phyloP scores from a whole-genome alignment of 441 rosid genomes.

The Dalechampia spathulata region DNA sequence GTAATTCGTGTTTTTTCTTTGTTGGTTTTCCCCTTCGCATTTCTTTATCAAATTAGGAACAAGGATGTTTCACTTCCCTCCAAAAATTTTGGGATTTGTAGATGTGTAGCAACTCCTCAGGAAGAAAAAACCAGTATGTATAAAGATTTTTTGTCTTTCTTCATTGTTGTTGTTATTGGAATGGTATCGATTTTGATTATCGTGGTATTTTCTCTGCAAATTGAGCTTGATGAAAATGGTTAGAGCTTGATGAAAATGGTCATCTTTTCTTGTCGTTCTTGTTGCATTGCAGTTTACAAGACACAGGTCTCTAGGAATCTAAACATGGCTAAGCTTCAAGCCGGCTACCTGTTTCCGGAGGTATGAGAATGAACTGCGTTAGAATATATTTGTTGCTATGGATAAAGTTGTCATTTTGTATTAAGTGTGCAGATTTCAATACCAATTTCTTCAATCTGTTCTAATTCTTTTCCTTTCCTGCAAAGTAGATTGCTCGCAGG shows the following conservation, averaged over 20 bases:
- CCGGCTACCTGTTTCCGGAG: constrained; percentile 96
- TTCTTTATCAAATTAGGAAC: constrained; percentile 24
- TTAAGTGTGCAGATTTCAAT: not conserved
- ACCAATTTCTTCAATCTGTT: not conserved
- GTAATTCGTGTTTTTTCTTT: too few relatives aligned
- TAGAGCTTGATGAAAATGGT: not conserved
- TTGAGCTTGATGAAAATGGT: not conserved
- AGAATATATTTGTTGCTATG: not conserved
- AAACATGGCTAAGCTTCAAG: constrained; percentile 93
- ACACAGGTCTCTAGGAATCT: constrained; percentile 80
- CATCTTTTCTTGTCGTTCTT: not conserved
- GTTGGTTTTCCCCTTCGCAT: not conserved
- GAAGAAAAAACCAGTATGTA: constrained; percentile 48
- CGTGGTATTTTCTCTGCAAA: not conserved
- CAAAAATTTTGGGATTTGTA: constrained; percentile 37
- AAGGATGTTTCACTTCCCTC: constrained; percentile 30
- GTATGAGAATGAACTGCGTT: too few relatives aligned
- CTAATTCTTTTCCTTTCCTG: not conserved
- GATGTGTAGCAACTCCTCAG: constrained; percentile 60
- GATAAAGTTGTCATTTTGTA: not conserved
- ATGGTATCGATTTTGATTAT: not conserved
- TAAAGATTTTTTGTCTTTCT: not conserved
- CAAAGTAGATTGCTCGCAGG: constrained; percentile 71
- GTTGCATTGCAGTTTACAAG: constrained; percentile 52
- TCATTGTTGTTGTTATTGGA: not conserved